These are phyloP conservation scores for Aspergillus unguis DNA, from an alignment of 2,329 filamentous ascomycete species.

Conservation along the genomic window DNA sequence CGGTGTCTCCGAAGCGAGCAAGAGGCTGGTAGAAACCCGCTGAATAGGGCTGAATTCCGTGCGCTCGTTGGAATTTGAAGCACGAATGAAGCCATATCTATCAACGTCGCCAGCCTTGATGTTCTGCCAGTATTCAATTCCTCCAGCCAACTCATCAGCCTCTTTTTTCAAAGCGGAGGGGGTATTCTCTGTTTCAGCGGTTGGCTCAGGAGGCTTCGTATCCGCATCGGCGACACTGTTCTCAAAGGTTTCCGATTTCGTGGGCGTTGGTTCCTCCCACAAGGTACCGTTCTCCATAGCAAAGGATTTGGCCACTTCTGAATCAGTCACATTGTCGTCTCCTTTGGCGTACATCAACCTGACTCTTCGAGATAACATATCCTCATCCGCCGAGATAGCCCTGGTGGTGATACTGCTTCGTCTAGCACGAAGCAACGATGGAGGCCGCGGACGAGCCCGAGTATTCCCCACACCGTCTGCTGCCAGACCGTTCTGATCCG, in stretches of 20 bases:
- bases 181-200: conserved; percentile 28
- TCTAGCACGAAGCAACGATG: conserved; percentile 38
- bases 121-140: conserved; percentile 64
- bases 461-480: conserved; percentile 22
- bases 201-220: conserved; percentile 25
- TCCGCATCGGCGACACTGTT: conserved; percentile 27
- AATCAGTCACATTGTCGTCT: conserved; percentile 51
- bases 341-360: conserved; percentile 63
- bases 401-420: conserved; percentile 41
- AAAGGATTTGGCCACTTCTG: conserved; percentile 37
- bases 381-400: conserved; percentile 62
- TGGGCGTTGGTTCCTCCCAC: conserved; percentile 37
- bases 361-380: conserved; percentile 60
- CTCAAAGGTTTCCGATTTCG: conserved; percentile 28
- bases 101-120: conserved; percentile 59
- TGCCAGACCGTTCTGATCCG: conserved; percentile 16
- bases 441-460: conserved; percentile 29
- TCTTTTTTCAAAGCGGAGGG: conserved; percentile 46
- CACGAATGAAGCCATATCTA: conserved; percentile 61
- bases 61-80: conserved; percentile 26
- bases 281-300: conserved; percentile 38
- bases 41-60: conserved; percentile 48
- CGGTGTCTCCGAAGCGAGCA: conserved; percentile 55
- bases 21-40: conserved; percentile 58
- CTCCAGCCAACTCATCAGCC: conserved; percentile 57